A percentile compares a stretch with the other conserved stretches of the same genome.
phyloP scores from a whole-genome alignment of 31 red algal genomes.

The Endocladia muricata region DNA sequence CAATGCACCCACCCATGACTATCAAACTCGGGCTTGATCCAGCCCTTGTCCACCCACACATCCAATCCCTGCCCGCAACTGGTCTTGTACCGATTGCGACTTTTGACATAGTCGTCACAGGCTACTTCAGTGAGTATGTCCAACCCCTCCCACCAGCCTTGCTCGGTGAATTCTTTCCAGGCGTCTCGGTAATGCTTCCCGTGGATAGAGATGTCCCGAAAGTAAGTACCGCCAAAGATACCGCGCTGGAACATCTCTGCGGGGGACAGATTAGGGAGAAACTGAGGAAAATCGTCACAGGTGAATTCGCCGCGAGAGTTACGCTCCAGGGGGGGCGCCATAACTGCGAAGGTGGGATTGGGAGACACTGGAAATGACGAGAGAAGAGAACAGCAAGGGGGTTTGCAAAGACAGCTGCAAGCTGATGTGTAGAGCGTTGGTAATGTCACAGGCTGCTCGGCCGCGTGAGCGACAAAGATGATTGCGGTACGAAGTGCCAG shows the following conservation, averaged over 20 bases:
- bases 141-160: constrained; percentile 22
- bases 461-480: too few species aligned
- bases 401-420: too few species aligned
- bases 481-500: too few species aligned
- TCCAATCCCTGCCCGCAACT: constrained; percentile 30
- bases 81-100: constrained; percentile 12
- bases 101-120: not conserved
- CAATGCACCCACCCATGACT: constrained; percentile 44
- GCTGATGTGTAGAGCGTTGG: too few species aligned
- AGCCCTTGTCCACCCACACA: constrained; percentile 28
- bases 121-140: constrained; percentile 8
- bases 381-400: too few species aligned
- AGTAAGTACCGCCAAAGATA: constrained; percentile 53
- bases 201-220: constrained; percentile 17
- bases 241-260: constrained; percentile 28
- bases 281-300: constrained; percentile 1
- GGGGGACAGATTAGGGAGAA: constrained; percentile 37
- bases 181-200: constrained; percentile 9
- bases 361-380: too few species aligned
- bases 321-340: not conserved
- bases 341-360: too few species aligned
- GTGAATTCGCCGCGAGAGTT: not conserved
- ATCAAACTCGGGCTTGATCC: constrained; percentile 25
- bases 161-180: constrained; percentile 20
- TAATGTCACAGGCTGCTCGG: too few species aligned